Conservation (phyloP, 1,284 basidiomycete genomes). For the Trametes sp. region DNA sequence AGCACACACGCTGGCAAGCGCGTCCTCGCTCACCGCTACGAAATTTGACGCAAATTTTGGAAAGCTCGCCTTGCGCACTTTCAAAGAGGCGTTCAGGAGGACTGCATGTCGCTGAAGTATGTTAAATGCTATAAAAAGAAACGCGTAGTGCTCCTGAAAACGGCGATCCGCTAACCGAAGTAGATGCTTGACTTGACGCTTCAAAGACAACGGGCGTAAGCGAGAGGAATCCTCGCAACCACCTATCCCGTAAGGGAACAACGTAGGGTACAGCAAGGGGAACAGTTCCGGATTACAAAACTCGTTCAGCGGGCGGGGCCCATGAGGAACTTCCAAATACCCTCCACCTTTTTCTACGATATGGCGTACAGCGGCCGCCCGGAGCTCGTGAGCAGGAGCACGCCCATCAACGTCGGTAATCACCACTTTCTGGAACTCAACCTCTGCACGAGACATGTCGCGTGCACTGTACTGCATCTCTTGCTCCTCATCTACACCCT, state of each 20-base stretch:
- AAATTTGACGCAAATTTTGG: neutral
- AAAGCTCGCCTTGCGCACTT: conserved; percentile 6
- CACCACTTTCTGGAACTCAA: conserved; percentile 28
- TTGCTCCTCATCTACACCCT: no score
- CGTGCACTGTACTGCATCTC: neutral
- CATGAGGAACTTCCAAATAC: conserved; percentile 43
- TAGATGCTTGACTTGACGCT: conserved; percentile 36
- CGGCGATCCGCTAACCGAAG: conserved; percentile 40
- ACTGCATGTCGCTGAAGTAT: conserved; percentile 43
- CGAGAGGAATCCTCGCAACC: conserved; percentile 43
- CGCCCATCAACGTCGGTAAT: conserved; percentile 42
- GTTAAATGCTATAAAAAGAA: conserved; percentile 48
- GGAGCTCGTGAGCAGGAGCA: conserved; percentile 37
- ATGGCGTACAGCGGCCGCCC: conserved; percentile 44
- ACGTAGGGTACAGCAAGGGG: conserved; percentile 18
- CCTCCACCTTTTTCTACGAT: conserved; percentile 38
- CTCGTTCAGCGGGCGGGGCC: conserved; percentile 38
- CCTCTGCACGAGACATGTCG: neutral
- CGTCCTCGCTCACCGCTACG: neutral
- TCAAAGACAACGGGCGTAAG: conserved; percentile 16
- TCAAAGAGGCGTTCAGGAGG: conserved; percentile 41
- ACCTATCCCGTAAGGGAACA: conserved; percentile 47
- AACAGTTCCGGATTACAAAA: conserved; percentile 17
- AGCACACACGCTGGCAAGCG: neutral
- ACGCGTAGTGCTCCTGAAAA: conserved; percentile 47